Percentiles rank a stretch among this genome's conserved stretches.
These are phyloP conservation scores for Stellera chamaejasme DNA, from an alignment of 345 rosid species.

Conservation along the genomic window DNA sequence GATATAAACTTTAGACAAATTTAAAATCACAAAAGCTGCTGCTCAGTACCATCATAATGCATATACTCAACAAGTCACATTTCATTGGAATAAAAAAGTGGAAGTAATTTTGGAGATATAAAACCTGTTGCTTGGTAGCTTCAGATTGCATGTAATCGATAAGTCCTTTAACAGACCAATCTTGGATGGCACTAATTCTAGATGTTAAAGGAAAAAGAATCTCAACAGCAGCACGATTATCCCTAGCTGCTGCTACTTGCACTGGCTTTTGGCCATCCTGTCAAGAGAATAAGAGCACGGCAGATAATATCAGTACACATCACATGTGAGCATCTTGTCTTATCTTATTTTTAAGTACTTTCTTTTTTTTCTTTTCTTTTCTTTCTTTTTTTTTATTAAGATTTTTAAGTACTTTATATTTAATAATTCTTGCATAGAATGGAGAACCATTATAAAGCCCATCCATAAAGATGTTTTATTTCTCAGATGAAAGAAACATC, in stretches of 20 bases:
- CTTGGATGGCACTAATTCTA: slow-evolving; percentile 35
- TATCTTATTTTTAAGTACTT: neutral
- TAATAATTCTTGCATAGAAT: neutral
- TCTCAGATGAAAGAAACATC: no score
- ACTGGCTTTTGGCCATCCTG: slow-evolving; percentile 86
- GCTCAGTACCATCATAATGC: neutral
- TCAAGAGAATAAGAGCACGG: slow-evolving; percentile 8
- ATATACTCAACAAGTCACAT: no score
- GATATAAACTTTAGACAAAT: neutral
- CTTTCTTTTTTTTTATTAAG: no score
- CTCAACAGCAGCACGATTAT: slow-evolving; percentile 56
- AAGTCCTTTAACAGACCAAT: slow-evolving; percentile 81
- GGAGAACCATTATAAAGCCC: neutral
- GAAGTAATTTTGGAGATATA: neutral
- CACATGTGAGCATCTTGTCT: neutral
- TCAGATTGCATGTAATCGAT: slow-evolving; percentile 51
- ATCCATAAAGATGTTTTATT: no score
- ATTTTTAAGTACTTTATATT: neutral
- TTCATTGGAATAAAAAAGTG: neutral
- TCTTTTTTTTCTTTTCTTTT: no score
- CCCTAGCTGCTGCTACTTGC: slow-evolving; percentile 79
- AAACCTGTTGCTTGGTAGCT: slow-evolving; percentile 35
- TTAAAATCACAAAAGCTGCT: neutral
- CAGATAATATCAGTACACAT: slow-evolving; percentile 4
- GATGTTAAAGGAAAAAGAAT: slow-evolving; percentile 63